Conservation (phyloP, 208 protist genomes). For the Crithidia thermophila region DNA sequence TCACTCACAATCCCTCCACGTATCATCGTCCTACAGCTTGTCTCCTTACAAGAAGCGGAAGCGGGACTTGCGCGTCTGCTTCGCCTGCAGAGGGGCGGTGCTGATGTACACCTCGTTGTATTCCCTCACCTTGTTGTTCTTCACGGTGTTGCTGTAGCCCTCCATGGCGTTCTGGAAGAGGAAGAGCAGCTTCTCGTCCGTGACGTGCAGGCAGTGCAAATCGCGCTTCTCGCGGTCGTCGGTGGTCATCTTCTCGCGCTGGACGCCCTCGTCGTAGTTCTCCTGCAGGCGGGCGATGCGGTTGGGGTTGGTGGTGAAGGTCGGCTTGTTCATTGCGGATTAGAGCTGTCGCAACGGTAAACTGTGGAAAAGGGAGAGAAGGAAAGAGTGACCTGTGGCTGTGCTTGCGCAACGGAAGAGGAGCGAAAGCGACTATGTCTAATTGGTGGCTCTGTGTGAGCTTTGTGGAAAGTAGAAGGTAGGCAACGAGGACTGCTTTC, state of each 20-base stretch:
- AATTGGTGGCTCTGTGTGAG: no score
- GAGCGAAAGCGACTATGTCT: no score
- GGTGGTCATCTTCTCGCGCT: slow-evolving; percentile 57
- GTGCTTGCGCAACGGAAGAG: neutral
- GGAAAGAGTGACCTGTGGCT: no score
- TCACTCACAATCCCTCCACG: no score
- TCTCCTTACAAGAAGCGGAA: slow-evolving; percentile 41
- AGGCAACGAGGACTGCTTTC: no score
- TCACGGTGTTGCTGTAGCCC: slow-evolving; percentile 52
- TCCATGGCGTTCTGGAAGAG: slow-evolving; percentile 80
- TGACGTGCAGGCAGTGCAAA: slow-evolving; percentile 42
- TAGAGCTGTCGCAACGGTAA: slow-evolving; percentile 26
- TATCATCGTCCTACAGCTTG: neutral
- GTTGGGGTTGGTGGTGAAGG: slow-evolving; percentile 64
- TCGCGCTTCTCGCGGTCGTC: slow-evolving; percentile 64
- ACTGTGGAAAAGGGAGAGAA: neutral
- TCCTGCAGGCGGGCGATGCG: slow-evolving; percentile 72
- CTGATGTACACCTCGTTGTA: slow-evolving; percentile 48
- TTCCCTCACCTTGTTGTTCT: slow-evolving; percentile 63
- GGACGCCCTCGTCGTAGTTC: slow-evolving; percentile 79
- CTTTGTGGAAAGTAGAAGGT: no score
- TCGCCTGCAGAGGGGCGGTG: slow-evolving; percentile 17
- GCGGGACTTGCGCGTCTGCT: slow-evolving; percentile 26
- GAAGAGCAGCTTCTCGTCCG: slow-evolving; percentile 68
- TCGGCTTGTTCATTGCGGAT: slow-evolving; percentile 69